Evolutionary conservation across 1,284 basidiomycete genomes (phyloP).

Genomic region (Apiotrichum mycotoxinovorans): DNA sequence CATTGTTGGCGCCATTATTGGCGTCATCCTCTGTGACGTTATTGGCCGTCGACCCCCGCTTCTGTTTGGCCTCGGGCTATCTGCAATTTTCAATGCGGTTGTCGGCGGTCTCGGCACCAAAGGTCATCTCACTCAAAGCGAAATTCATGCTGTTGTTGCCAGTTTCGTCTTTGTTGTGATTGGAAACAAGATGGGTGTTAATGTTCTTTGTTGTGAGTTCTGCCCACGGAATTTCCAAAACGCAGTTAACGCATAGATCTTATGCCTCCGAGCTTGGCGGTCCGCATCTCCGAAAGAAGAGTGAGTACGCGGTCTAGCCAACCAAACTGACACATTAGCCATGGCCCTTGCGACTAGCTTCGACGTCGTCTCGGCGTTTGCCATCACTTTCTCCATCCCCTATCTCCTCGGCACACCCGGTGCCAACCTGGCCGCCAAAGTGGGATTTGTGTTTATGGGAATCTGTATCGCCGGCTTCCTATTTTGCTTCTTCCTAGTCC

Average conservation of each 20-base stretch:
- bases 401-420: conserved; percentile 9
- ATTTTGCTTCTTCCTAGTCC: conserved; percentile 12
- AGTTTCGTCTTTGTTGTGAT: conserved; percentile 6
- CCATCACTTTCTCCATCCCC: conserved; percentile 14
- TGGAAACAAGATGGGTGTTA: conserved; percentile 10
- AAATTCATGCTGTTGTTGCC: conserved; percentile 10
- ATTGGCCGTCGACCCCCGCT: conserved; percentile 21
- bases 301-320: neutral
- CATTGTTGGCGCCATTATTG: conserved; percentile 7
- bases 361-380: conserved; percentile 17
- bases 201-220: conserved; percentile 9
- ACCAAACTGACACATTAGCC: neutral
- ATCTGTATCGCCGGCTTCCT: conserved; percentile 7
- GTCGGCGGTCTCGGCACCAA: conserved; percentile 14
- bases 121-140: neutral
- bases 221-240: conserved; percentile 10
- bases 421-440: conserved; percentile 6
- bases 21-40: conserved; percentile 10
- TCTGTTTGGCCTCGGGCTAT: conserved; percentile 3
- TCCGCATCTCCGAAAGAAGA: conserved; percentile 10
- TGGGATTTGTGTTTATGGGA: conserved; percentile 14
- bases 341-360: conserved; percentile 7
- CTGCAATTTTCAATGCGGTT: conserved; percentile 10
- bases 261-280: conserved; percentile 14
- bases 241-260: conserved; percentile 6